Evolutionary conservation across 495 filamentous ascomycete genomes (phyloP), one percentile per base, ranked within the genome.

Genomic region (Evansstolkia leycettana): DNA sequence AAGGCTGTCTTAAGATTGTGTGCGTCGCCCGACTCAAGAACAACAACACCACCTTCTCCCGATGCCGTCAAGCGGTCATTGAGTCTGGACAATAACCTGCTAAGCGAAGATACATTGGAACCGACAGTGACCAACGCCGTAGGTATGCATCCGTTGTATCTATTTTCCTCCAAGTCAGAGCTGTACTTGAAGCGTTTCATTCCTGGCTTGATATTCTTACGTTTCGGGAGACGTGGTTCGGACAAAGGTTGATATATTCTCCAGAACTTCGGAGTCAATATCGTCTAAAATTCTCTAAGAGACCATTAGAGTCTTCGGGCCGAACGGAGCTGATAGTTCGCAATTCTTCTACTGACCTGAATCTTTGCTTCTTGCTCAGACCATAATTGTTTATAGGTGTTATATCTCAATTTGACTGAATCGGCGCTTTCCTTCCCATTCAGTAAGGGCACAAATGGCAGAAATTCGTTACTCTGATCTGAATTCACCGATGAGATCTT

Each of bases 71-170:
- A 43, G 69, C 69, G 37, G 60, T 71, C 34, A 82, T 68, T 60
- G 75, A 81, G 46, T 70, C 70, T 47, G 1, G 59, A 41, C 38
- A 94, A 79, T 13, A 95, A 62, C 20, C 78, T 62, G 11, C 67
- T 69, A 37, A 89, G 80, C 9, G 80, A 82, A 17, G 84, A 78
- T 36, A 88, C 80, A 43, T 86, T 88, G n/a, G 86, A 84, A 5
- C 85, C 88, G 12, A 82, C 79, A 18, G 85, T 75, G 27, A 98
- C 74, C 37, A 95, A 74, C 10, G 72, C 87, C 4, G 84, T 78
- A 0, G 85, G 82, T 17, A 94, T 77, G 46, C 63, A 72, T 15
- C 60, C 62, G 40, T 60, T 51, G 29, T 53, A 65, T 34, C 62
- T 65, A 38, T 2, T 40, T 2, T 16, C 20, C 5, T 34, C 28